Conservation (phyloP, 1,139 yeast genomes). For the Taiozyma sp. region DNA sequence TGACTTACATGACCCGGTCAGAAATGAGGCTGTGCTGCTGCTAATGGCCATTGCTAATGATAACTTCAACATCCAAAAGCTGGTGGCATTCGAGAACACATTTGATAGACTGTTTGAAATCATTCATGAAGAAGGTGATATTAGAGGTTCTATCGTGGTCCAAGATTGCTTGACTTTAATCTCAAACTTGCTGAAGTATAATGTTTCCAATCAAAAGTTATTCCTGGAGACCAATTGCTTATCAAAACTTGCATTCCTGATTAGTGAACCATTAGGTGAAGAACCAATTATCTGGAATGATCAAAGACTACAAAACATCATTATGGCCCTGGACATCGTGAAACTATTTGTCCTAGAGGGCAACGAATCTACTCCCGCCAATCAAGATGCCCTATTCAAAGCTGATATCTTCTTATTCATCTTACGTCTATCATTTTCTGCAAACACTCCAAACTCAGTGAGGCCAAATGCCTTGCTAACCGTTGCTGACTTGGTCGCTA, state of each 20-base stretch:
- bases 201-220: constrained; percentile 85
- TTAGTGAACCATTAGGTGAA: constrained; percentile 54
- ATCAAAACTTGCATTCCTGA: constrained; percentile 54
- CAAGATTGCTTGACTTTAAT: constrained; percentile 83
- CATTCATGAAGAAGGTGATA: constrained; percentile 84
- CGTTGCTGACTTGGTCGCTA: constrained; percentile 66
- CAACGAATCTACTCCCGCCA: constrained; percentile 53
- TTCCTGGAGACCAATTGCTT: constrained; percentile 84
- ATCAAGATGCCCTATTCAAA: constrained; percentile 60
- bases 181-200: constrained; percentile 69
- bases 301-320: constrained; percentile 64
- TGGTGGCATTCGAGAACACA: constrained; percentile 92
- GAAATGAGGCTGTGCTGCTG: constrained; percentile 84
- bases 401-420: constrained; percentile 64
- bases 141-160: constrained; percentile 84
- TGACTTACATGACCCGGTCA: constrained; percentile 79
- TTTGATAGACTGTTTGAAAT: constrained; percentile 78
- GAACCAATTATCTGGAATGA: constrained; percentile 64
- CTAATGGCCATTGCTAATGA: constrained; percentile 79
- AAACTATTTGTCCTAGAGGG: constrained; percentile 72
- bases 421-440: constrained; percentile 65
- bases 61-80: constrained; percentile 82
- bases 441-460: constrained; percentile 54
- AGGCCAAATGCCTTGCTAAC: constrained; percentile 68
- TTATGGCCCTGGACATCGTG: constrained; percentile 67